Conservation (phyloP, 441 rosid species). For the Euphorbia schlechtendalii region DNA sequence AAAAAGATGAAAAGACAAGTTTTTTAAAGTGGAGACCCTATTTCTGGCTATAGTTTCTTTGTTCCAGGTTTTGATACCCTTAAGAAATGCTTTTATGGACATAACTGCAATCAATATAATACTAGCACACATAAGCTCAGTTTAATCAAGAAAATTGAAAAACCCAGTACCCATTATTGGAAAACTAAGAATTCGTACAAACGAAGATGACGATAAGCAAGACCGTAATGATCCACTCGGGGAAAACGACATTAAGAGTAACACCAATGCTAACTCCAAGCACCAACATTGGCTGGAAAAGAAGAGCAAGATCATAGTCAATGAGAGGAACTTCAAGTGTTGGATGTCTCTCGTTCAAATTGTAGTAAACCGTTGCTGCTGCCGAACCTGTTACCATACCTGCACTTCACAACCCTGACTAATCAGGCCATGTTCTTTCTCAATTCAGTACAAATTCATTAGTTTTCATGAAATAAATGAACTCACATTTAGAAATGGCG, state of each 20-base stretch:
- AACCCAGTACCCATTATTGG: too few species aligned
- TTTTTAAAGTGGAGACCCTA: neutral
- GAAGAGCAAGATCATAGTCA: constrained; percentile 52
- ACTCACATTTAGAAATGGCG: constrained; percentile 52
- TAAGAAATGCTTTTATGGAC: constrained; percentile 38
- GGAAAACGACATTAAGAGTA: constrained; percentile 41
- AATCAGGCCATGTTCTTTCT: too few species aligned
- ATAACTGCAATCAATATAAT: constrained; percentile 24
- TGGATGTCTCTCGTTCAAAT: constrained; percentile 48
- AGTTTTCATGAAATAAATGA: too few species aligned
- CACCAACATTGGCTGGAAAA: constrained; percentile 54
- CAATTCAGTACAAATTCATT: too few species aligned
- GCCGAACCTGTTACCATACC: constrained; percentile 62
- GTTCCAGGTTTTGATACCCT: constrained; percentile 53
- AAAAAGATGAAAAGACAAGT: too few species aligned
- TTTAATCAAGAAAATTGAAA: neutral
- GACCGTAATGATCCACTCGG: constrained; percentile 57
- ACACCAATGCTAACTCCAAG: constrained; percentile 60
- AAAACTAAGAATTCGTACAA: constrained; percentile 20
- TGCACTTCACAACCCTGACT: neutral
- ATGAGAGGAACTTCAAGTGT: constrained; percentile 42
- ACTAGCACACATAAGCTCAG: too few species aligned
- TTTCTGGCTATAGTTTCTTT: constrained; percentile 33
- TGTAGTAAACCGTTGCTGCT: constrained; percentile 42
- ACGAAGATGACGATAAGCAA: constrained; percentile 41